Percentiles rank a stretch among this genome's conserved stretches.
Evolutionary conservation across 306 rosid species (phyloP).

Genomic region (Acacia confusa): DNA sequence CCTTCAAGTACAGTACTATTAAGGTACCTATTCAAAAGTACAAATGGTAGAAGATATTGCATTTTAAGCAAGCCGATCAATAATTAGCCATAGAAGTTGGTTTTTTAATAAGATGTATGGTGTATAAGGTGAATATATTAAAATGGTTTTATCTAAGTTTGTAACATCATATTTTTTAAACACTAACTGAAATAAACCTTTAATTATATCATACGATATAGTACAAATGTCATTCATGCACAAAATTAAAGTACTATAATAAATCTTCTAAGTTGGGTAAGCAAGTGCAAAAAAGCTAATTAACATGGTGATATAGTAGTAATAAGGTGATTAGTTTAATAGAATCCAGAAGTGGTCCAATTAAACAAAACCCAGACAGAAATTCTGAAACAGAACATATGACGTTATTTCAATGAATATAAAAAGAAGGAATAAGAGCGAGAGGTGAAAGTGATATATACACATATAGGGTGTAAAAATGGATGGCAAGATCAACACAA

Average conservation of each 20-base stretch:
- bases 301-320: background rate
- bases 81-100: no score
- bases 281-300: background rate
- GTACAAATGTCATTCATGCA: background rate
- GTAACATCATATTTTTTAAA: no score
- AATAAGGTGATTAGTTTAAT: background rate
- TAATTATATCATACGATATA: background rate
- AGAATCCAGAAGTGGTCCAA: conserved; percentile 7
- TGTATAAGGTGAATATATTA: no score
- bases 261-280: background rate
- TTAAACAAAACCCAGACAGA: background rate
- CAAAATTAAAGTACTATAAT: background rate
- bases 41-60: background rate
- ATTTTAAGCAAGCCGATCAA: background rate
- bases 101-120: no score
- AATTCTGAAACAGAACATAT: background rate
- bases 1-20: background rate
- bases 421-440: background rate
- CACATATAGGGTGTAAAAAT: background rate
- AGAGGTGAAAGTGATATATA: background rate
- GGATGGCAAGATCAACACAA: background rate
- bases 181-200: background rate
- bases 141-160: no score
- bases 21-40: background rate
- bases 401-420: background rate